These are phyloP conservation scores for Saturnispora ahearnii DNA, from an alignment of 805 yeast species.

Conservation along the genomic window DNA sequence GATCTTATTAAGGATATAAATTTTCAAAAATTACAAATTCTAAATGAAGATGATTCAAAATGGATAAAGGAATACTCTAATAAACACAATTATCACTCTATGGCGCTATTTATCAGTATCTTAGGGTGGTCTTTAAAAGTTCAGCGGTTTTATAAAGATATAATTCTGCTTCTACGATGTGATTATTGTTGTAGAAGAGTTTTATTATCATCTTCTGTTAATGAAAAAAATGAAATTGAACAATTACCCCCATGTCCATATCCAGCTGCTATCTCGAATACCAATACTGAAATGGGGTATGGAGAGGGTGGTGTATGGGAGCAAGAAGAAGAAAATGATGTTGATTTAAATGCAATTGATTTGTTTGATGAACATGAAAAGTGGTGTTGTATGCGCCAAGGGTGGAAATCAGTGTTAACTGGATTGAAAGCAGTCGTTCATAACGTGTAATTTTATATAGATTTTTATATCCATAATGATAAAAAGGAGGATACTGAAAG, in stretches of 20 bases:
- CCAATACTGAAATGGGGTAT: conserved; percentile 6
- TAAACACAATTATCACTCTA: conserved; percentile 7
- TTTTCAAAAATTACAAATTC: conserved; percentile 2
- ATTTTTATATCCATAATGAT: not conserved
- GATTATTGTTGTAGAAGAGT: conserved; percentile 30
- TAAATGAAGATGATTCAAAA: not conserved
- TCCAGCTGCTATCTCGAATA: conserved; percentile 19
- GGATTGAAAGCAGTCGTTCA: not conserved
- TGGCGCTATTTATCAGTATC: conserved; percentile 14
- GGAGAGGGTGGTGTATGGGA: conserved; percentile 9
- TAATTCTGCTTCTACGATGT: conserved; percentile 25
- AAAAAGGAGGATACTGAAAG: not conserved
- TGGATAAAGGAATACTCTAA: conserved; percentile 7
- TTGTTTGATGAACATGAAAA: conserved; percentile 28
- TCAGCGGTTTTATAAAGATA: conserved; percentile 21
- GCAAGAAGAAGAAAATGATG: conserved; percentile 13
- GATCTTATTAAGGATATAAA: conserved; percentile 11
- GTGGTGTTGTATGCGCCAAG: conserved; percentile 29
- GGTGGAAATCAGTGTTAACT: conserved; percentile 8
- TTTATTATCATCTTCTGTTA: conserved; percentile 12
- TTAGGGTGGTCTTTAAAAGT: conserved; percentile 32
- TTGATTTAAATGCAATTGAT: conserved; percentile 15
- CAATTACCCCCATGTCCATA: conserved; percentile 22
- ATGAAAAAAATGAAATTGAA: conserved; percentile 7
- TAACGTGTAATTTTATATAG: not conserved